These are phyloP conservation scores for Mycena galericulata DNA, from an alignment of 768 basidiomycete species.

Conservation along the genomic window DNA sequence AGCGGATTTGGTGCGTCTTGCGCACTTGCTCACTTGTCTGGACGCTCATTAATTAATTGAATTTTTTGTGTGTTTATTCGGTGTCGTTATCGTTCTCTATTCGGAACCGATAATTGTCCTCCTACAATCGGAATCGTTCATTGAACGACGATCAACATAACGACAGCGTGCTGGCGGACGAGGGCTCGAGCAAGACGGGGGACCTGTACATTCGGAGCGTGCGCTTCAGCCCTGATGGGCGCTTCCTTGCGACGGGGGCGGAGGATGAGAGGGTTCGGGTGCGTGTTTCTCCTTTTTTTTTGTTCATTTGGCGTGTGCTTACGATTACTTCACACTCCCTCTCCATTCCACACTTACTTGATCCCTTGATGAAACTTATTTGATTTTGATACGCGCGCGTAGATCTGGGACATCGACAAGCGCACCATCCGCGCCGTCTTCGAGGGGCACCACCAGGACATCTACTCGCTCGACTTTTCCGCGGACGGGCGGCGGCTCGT, in stretches of 20 bases:
- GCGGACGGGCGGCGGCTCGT: constrained; percentile 80
- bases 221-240: constrained; percentile 94
- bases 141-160: neutral
- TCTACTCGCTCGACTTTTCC: constrained; percentile 94
- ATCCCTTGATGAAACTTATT: constrained; percentile 22
- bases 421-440: constrained; percentile 79
- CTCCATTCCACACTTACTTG: constrained; percentile 55
- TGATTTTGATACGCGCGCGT: neutral
- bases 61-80: too few relatives aligned
- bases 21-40: neutral
- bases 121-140: neutral
- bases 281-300: constrained; percentile 37
- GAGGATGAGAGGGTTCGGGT: constrained; percentile 95
- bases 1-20: constrained; percentile 78
- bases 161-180: constrained; percentile 80
- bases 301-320: too few relatives aligned
- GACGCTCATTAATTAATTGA: neutral
- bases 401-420: constrained; percentile 92
- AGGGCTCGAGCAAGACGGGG: constrained; percentile 73
- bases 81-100: too few relatives aligned
- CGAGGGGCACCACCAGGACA: constrained; percentile 90
- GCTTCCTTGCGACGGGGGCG: constrained; percentile 92
- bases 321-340: too few relatives aligned
- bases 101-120: too few relatives aligned
- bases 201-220: constrained; percentile 96